Evolutionary conservation across 768 basidiomycete genomes (phyloP).

Genomic region (Pholiota molesta): DNA sequence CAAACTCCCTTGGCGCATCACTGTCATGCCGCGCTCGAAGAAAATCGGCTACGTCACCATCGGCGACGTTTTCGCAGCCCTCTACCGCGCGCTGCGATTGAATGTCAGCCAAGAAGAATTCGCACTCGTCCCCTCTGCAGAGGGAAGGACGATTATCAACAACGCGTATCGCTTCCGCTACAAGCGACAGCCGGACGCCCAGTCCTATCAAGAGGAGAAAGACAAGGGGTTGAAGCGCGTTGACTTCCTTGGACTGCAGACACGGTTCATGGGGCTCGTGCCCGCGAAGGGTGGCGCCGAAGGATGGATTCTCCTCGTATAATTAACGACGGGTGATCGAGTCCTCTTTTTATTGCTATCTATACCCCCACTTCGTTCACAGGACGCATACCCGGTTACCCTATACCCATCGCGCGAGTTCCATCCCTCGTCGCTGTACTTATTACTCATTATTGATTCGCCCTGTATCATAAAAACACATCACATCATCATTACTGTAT

Average conservation of each 20-base stretch:
- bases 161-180: conserved; percentile 46
- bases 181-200: conserved; percentile 31
- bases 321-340: conserved; percentile 13
- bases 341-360: not conserved
- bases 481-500: no score
- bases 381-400: conserved; percentile 24
- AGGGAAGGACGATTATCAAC: conserved; percentile 35
- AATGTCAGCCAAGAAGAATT: conserved; percentile 45
- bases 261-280: conserved; percentile 44
- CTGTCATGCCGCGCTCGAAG: conserved; percentile 28
- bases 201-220: conserved; percentile 39
- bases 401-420: conserved; percentile 22
- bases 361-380: conserved; percentile 6
- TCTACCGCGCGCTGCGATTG: conserved; percentile 47
- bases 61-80: conserved; percentile 48
- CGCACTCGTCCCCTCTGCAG: conserved; percentile 30
- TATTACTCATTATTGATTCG: not conserved
- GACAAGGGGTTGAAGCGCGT: conserved; percentile 54
- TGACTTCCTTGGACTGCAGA: conserved; percentile 51
- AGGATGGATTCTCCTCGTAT: conserved; percentile 39
- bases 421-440: conserved; percentile 11
- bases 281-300: conserved; percentile 32
- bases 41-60: conserved; percentile 32
- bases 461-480: not conserved
- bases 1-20: conserved; percentile 36